Evolutionary conservation across 2,329 filamentous ascomycete genomes (phyloP), one percentile per base, ranked within the genome.

Genomic region (Phoma sp.): DNA sequence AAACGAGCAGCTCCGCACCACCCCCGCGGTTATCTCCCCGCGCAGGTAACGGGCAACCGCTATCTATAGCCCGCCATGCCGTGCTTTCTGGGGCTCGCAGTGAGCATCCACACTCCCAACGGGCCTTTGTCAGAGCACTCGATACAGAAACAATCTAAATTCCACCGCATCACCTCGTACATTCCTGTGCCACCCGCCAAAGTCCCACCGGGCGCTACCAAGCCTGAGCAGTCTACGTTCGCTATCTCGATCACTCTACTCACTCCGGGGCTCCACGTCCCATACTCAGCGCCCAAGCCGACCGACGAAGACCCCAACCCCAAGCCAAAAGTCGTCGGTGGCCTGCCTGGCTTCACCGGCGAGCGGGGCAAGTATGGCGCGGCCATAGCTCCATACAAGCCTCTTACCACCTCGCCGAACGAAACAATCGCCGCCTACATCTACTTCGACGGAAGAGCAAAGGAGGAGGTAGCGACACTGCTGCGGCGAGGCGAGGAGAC

Each of bases 341-440:
- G 86, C 46, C 78, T 92, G 25, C 84, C 86, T 22, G 86, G 82
- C 58, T 76, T 78, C 55, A 74, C 75, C 25, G 55, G 58, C 50
- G 80, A 83, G 59, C 77, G 82, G 61, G 82, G 82, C 48, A 82
- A 80, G 61, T 81, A 81, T 64, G 73, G 74, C 49, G 75, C 85
- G 36, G 81, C 86, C 33, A 82, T 97, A 58, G 86, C 84, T 49
- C 91, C 93, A 1, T 99, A 99, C 77, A 89, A 93, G 60, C 91
- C 95, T 47, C 86, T 97, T 78, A 98, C 95, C 18, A 88, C 90
- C 57, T 96, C 91, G 29, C 89, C 91, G 52, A 96, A 97, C 75
- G 95, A 99, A 79, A 99, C 95, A 11, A 93, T 99, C 66, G 95
- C 95, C 29, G 95, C 93, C 33, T 99, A 99, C 75, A 98, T 99